These are phyloP conservation scores for Alternaria novae-zelandiae DNA, from an alignment of 2,329 filamentous ascomycete genomes.

Conservation along the genomic window DNA sequence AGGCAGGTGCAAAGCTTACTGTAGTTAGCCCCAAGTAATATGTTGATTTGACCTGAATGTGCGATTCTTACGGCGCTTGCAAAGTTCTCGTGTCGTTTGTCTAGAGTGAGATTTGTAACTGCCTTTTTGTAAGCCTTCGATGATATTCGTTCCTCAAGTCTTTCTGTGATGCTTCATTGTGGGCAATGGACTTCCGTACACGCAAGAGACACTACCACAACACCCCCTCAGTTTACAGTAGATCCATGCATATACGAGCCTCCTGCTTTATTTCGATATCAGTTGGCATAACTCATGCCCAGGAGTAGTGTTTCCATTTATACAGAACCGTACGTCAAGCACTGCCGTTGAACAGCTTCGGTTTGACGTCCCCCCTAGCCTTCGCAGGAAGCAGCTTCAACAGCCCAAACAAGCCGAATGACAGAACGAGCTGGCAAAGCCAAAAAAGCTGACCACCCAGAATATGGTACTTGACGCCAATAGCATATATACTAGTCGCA, in stretches of 20 bases:
- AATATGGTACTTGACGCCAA: slow-evolving; percentile 67
- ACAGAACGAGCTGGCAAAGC: slow-evolving; percentile 58
- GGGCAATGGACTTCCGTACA: neutral
- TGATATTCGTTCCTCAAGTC: neutral
- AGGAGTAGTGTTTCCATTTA: no score
- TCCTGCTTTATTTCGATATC: no score
- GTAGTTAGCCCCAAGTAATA: neutral
- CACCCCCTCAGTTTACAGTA: no score
- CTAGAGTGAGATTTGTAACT: neutral
- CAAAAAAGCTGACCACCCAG: slow-evolving; percentile 71
- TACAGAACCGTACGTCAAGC: neutral
- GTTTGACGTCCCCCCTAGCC: slow-evolving; percentile 21
- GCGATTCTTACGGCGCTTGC: neutral
- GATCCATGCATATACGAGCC: neutral
- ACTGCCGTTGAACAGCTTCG: neutral
- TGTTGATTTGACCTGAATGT: neutral
- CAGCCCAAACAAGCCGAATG: slow-evolving; percentile 21
- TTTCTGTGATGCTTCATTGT: neutral
- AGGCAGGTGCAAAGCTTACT: neutral
- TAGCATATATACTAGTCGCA: slow-evolving; percentile 71
- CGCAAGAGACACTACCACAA: neutral
- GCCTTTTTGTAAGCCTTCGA: neutral
- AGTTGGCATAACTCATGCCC: no score
- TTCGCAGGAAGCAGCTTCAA: slow-evolving; percentile 34
- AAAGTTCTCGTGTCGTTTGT: neutral